Evolutionary conservation across 1,139 yeast genomes (phyloP), one percentile per base, ranked within the genome.

Genomic region (Pichia sp.): DNA sequence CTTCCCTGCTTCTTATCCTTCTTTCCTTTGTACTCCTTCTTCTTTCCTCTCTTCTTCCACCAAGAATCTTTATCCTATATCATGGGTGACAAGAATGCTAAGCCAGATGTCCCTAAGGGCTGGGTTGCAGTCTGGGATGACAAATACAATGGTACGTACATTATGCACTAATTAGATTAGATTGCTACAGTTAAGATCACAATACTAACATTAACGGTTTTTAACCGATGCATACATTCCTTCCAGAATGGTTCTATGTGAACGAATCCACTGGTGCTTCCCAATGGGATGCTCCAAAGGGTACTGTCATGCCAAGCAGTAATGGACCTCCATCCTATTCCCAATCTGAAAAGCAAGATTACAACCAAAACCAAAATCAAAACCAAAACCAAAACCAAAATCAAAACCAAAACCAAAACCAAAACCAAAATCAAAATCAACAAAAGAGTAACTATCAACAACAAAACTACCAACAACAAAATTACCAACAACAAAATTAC

Each of bases 81-180:
- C 22, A 62, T 61, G 66, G 65, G 52, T 9, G 50, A 54, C 22
- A 53, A 51, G 40, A 52, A 54, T 27, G 42, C 40, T 12, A 58
- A 58, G 38, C 66, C 66, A 1, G 31, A 38, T 2, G 64, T 59
- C 15, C 67, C 65, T 1, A 47, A 47, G 6, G 97, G 97, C 4
- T 91, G 96, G 96, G 68, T 83, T 36, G 95, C 96, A 12, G 85
- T 85, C 48, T 90, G 76, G 67, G 98, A 91, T 65, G 83, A 82
- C 14, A 77, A 84, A 55, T 91, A 91, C 44, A 55, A 53, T 17
- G 61, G 62, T 69, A 76, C 79, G 55, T 83, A 28, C 31, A 11
- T n/a, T n/a, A n/a, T n/a, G n/a, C n/a, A n/a, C n/a, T n/a, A n/a
- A n/a, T n/a, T n/a, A n/a, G n/a, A n/a, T n/a, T n/a, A n/a, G n/a